Base-by-base conservation (phyloP, 2,329 filamentous ascomycete species). In the Chrysoporthe austroafricana region DNA sequence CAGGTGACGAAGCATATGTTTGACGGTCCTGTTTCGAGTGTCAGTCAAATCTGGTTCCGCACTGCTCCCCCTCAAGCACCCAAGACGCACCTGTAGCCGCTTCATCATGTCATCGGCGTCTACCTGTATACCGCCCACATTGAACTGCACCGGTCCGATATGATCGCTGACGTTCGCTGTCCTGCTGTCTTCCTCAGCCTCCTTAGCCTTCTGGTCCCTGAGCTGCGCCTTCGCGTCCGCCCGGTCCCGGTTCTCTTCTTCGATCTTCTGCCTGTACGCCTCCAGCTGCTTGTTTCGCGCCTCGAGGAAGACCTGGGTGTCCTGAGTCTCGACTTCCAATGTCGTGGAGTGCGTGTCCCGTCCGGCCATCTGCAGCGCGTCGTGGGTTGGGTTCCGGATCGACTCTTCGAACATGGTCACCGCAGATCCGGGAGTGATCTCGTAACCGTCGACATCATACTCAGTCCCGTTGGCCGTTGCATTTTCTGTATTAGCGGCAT, bases 91-190 rank as follows among this genome's bases (percentile, higher is more conserved):
- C 87, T 94, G 94, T 69, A 97, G 83, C 73, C 91, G 88, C 78
- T 94, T 91, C 67, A 97, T 81, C 91, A 96, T 96, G 74, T 97
- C 94, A 75, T 97, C 94, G 9, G 94, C 94, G 79, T 97, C 94
- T 42, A 97, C 92, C 76, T 97, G 94, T 71, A 99, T 97, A 64
- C 96, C 96, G 54, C 96, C 96, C 86, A 99, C 96, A 77, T 99
- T 99, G 82, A 98, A 97, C 76, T 97, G 94, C 71, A 97, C 94
- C 0, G 94, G 94, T 0, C 94, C 94, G 74, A 97, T 97, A 74
- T 97, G 94, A 74, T 95, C 92, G 73, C 89, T 90, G 65, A 86
- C 83, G 70, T 79, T 82, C 70, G 82, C 84, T 71, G 73, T 76
- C 52, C 74, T 73, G 7, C 63, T 70, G 11, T 73, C 73, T 34